Evolutionary conservation across 768 basidiomycete genomes (phyloP).

Genomic region (Tephrocybe sp.): DNA sequence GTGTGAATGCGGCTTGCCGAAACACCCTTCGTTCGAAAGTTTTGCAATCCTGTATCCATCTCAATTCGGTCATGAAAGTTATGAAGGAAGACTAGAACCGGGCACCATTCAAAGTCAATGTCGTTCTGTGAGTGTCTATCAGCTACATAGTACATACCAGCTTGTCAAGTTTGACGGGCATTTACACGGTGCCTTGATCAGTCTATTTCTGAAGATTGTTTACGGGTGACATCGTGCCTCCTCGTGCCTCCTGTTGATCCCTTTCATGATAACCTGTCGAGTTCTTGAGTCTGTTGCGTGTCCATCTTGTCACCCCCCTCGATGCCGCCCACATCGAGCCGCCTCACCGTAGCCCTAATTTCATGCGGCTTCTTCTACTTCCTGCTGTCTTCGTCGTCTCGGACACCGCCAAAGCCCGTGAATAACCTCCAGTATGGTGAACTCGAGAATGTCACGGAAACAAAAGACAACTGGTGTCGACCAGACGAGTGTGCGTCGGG

Average conservation of each 20-base stretch:
- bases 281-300: not conserved
- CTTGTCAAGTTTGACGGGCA: too few relatives aligned
- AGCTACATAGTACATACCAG: too few relatives aligned
- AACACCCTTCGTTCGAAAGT: too few relatives aligned
- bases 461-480: conserved; percentile 16
- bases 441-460: conserved; percentile 8
- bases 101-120: too few relatives aligned
- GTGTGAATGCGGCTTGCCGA: too few relatives aligned
- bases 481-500: conserved; percentile 23
- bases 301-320: not conserved
- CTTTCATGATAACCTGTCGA: conserved; percentile 4
- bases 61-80: too few relatives aligned
- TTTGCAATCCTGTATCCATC: too few relatives aligned
- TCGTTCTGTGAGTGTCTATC: too few relatives aligned
- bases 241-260: not conserved
- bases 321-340: conserved; percentile 7
- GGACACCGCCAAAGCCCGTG: not conserved
- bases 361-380: conserved; percentile 12
- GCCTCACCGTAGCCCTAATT: conserved; percentile 8
- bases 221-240: not conserved
- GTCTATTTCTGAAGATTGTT: not conserved
- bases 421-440: conserved; percentile 1
- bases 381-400: conserved; percentile 4
- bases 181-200: not conserved
- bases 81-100: too few relatives aligned